Conservation (phyloP, 225 moss, liverwort and hornwort genomes). For the Polytrichum formosum region DNA sequence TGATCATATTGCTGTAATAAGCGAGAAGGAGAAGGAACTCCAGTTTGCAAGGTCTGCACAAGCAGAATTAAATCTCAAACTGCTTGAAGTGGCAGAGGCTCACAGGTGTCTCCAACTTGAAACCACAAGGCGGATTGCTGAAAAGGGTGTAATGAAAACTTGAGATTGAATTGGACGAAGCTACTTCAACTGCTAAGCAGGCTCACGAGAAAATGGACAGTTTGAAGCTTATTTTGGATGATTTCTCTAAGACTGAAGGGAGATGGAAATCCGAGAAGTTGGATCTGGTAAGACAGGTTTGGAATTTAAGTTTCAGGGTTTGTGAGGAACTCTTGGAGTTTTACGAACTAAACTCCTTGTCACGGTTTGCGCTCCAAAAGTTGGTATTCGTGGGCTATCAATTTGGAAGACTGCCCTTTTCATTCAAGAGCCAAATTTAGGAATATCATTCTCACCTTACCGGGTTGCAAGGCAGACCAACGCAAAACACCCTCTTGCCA, state of each 20-base stretch:
- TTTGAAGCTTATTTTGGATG: slow-evolving; percentile 15
- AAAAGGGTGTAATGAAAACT: slow-evolving; percentile 7
- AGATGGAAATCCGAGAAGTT: slow-evolving; percentile 12
- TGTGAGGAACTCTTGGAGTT: too few species aligned
- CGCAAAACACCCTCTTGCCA: too few species aligned
- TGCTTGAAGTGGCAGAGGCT: slow-evolving; percentile 21
- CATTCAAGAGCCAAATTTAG: too few species aligned
- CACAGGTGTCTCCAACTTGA: slow-evolving; percentile 10
- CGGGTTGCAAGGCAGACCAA: too few species aligned
- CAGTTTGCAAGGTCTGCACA: slow-evolving; percentile 12
- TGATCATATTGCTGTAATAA: not conserved
- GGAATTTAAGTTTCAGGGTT: too few species aligned
- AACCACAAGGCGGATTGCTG: slow-evolving; percentile 5
- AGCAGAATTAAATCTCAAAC: slow-evolving; percentile 4
- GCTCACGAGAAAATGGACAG: slow-evolving; percentile 12
- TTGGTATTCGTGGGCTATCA: too few species aligned
- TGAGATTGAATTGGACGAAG: slow-evolving; percentile 7
- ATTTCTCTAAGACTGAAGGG: slow-evolving; percentile 9
- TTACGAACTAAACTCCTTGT: too few species aligned
- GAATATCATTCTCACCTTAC: too few species aligned
- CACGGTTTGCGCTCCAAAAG: too few species aligned
- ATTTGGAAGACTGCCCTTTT: too few species aligned
- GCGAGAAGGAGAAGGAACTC: slow-evolving; percentile 12
- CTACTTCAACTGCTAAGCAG: slow-evolving; percentile 9
- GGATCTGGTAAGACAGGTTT: slow-evolving; percentile 4